phyloP scores from a whole-genome alignment of 176 grass and related monocot species.

The Poa annua region DNA sequence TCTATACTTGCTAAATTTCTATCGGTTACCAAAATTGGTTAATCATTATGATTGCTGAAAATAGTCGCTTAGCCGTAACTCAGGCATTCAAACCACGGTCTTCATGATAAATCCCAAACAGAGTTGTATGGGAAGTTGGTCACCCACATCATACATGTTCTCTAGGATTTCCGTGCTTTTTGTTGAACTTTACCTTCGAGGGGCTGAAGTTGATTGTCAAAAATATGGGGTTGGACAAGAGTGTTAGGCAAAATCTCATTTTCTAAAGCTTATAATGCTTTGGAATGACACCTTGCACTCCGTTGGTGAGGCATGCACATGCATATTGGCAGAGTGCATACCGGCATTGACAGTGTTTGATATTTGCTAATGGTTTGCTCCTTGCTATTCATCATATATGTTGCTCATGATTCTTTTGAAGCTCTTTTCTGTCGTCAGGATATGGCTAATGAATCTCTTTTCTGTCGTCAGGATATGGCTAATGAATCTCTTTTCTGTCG shows the following conservation, averaged over 20 bases:
- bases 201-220: conserved; percentile 9
- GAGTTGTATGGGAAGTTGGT: conserved; percentile 15
- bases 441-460: conserved; percentile 11
- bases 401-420: neutral
- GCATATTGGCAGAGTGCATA: neutral
- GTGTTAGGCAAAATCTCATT: neutral
- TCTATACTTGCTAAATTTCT: neutral
- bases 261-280: neutral
- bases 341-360: neutral
- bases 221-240: conserved; percentile 7
- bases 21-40: conserved; percentile 14
- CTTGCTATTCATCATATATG: neutral
- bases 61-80: neutral
- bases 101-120: conserved; percentile 14
- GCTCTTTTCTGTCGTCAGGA: neutral
- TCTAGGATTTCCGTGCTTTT: conserved; percentile 10
- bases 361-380: conserved; percentile 4
- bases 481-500: neutral
- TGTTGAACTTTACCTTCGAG: neutral
- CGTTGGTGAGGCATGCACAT: neutral
- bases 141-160: conserved; percentile 8
- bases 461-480: neutral
- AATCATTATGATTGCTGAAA: neutral
- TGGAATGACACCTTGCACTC: conserved; percentile 8
- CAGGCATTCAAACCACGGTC: neutral